Base-by-base conservation (phyloP, 371 early-diverging fungal genomes). In the Mortierella sp. region DNA sequence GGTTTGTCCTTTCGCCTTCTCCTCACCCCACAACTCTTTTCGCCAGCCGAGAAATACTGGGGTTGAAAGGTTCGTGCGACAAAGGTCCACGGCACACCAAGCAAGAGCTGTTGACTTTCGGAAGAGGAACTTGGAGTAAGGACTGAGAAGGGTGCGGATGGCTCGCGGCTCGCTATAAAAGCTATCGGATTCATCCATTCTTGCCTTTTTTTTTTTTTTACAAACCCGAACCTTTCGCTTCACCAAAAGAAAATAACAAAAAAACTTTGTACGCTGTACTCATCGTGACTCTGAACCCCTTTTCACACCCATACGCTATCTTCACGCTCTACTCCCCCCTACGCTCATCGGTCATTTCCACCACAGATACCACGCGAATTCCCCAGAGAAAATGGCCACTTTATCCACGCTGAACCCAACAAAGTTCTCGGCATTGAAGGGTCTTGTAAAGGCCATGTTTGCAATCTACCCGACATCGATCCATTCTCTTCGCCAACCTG, bases 321-420 rank as follows among this genome's bases (percentile, higher is more conserved):
- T 47, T 9, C 47, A 50, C 50, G 11, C 50, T 63, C 63, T 34
- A 63, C 34, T 63, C 38, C 31, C 60, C 26, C 26, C 21, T 24
- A 16, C 3, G n/a, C 74, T 26, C 26, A 28, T 28, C 55, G 24
- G 2, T 26, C 26, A 13, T 48, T 11, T 45, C 16, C 28, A 57
- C 1, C 1, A 16, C 57, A 10, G 8, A 16, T 26, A 50, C 73
- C 26, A 52, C 52, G 38, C n/a, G 24, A 31, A 19, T 21, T 10
- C 31, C 48, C 34, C 31, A 63, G 19, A 34, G 44, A 63, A 21
- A 7, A 78, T 78, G 78, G 52, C 73, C 0, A 65, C 63, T 0
- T 16, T 78, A 19, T 73, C 73, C 2, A 55, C 73, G 65, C 55
- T 78, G 68, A 21, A n/a, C 21, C 45, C 78, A 31, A 13, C 63